Percentiles rank a stretch among this genome's conserved stretches.
phyloP scores from a whole-genome alignment of 306 rosid species.

The Ziziphus jujuba region DNA sequence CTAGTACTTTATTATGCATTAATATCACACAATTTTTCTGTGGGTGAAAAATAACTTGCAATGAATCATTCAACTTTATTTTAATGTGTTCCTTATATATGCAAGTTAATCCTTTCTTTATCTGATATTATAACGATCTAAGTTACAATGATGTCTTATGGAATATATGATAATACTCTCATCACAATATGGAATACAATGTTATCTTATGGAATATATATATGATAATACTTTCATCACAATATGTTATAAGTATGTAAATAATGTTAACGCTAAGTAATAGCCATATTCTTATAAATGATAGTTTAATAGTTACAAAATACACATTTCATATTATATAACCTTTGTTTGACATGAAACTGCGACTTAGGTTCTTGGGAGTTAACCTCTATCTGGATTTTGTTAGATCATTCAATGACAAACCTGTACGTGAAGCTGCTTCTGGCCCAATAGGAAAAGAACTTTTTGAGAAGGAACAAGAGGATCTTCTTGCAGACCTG shows the following conservation, averaged over 20 bases:
- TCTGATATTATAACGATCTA: no score
- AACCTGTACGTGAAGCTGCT: slow-evolving; percentile 47
- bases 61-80: background rate
- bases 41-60: background rate
- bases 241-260: background rate
- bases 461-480: slow-evolving; percentile 89
- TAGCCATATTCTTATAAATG: no score
- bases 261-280: no score
- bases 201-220: no score
- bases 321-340: background rate
- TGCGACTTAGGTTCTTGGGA: background rate
- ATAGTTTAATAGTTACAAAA: background rate
- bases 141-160: no score
- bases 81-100: background rate
- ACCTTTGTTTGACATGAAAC: background rate
- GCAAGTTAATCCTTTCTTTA: no score
- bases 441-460: slow-evolving; percentile 77
- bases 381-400: slow-evolving; percentile 2
- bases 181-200: no score
- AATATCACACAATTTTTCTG: background rate
- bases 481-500: slow-evolving; percentile 82
- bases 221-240: background rate
- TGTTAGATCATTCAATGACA: slow-evolving; percentile 91
- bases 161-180: no score
- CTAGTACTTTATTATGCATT: background rate